Conservation (phyloP, 495 filamentous ascomycete genomes). For the Chaetomium cochliodes region DNA sequence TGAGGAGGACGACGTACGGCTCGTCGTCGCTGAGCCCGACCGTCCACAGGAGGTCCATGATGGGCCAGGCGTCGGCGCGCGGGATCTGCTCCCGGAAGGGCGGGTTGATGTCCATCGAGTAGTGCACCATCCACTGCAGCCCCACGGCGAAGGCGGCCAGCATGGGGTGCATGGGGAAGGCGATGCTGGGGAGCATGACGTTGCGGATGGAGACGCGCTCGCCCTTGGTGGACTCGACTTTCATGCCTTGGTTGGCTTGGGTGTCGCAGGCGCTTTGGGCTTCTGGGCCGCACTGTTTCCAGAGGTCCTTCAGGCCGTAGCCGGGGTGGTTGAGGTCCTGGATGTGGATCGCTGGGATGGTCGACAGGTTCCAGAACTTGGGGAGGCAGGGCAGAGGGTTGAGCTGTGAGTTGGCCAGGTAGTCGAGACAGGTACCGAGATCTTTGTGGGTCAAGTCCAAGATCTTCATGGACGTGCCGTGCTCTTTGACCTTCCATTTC, state of each 20-base stretch:
- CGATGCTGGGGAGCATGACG: neutral
- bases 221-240: neutral
- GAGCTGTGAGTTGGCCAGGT: neutral
- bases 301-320: neutral
- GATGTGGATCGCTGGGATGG: neutral
- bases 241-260: too few species aligned
- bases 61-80: neutral
- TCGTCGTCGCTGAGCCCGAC: too few species aligned
- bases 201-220: neutral
- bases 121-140: neutral
- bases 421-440: neutral
- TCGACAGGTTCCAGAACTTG: too few species aligned
- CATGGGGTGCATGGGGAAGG: neutral
- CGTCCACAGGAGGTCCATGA: neutral
- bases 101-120: slow-evolving; percentile 13
- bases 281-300: too few species aligned
- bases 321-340: slow-evolving; percentile 1
- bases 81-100: slow-evolving; percentile 3
- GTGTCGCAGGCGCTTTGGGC: neutral
- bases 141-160: slow-evolving; percentile 15
- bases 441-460: slow-evolving; percentile 8
- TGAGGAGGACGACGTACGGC: neutral
- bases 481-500: slow-evolving; percentile 14
- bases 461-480: slow-evolving; percentile 16
- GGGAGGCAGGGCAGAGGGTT: neutral